These are phyloP conservation scores for Paramecium tetraurelia DNA, from an alignment of 73 alveolate species.

Conservation along the genomic window DNA sequence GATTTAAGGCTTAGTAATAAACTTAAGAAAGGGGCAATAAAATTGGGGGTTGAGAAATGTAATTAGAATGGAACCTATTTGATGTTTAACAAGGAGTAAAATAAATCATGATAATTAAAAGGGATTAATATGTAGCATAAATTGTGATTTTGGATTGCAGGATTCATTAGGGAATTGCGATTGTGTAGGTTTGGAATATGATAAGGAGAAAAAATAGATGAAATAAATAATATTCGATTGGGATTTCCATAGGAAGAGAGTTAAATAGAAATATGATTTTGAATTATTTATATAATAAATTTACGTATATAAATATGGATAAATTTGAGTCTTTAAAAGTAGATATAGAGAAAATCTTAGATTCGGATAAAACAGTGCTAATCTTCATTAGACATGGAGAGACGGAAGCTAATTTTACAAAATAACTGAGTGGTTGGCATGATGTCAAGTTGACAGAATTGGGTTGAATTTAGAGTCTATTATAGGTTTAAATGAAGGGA, in stretches of 20 bases:
- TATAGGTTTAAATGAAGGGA: neutral
- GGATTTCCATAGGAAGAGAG: neutral
- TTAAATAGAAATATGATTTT: neutral
- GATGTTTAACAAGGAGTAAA: conserved; percentile 14
- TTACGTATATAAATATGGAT: neutral
- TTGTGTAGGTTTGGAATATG: conserved; percentile 1
- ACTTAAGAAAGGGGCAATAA: conserved; percentile 47
- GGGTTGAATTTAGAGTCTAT: neutral
- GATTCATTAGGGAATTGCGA: neutral
- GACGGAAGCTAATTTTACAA: neutral
- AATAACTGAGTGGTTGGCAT: conserved; percentile 18
- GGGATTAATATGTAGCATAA: neutral
- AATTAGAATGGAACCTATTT: neutral
- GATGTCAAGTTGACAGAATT: neutral
- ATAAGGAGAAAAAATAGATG: neutral
- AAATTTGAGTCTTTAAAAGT: neutral
- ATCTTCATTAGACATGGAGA: neutral
- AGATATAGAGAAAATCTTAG: neutral
- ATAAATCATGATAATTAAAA: neutral
- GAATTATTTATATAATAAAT: neutral
- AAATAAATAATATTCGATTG: neutral
- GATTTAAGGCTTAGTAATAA: conserved; percentile 45
- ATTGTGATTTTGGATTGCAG: neutral
- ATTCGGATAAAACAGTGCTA: neutral
- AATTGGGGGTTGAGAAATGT: neutral